These are phyloP conservation scores for Domatiomyces catenatus DNA, from an alignment of 2,329 filamentous ascomycete genomes.

Conservation along the genomic window DNA sequence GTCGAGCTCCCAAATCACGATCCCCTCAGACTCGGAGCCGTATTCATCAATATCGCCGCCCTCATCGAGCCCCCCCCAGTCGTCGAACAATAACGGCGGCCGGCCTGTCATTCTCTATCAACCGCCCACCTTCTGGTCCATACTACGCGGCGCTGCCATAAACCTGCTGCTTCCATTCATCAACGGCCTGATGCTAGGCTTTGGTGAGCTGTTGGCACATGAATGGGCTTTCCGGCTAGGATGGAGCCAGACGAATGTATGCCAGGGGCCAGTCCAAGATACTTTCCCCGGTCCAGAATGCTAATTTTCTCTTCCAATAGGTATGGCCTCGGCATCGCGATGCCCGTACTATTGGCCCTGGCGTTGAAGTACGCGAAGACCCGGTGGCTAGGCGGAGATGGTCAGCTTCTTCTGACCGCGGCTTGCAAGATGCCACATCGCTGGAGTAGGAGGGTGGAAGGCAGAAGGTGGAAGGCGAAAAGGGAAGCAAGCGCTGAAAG, in stretches of 20 bases:
- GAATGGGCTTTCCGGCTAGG: constrained; percentile 86
- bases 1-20: constrained; percentile 20
- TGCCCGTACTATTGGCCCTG: constrained; percentile 55
- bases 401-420: constrained; percentile 29
- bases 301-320: constrained; percentile 8
- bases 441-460: constrained; percentile 41
- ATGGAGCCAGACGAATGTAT: constrained; percentile 86
- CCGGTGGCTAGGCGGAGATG: constrained; percentile 39
- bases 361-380: constrained; percentile 63
- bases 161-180: constrained; percentile 91
- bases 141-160: constrained; percentile 79
- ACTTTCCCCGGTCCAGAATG: neutral
- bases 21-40: constrained; percentile 34
- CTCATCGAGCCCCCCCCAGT: constrained; percentile 26
- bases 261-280: constrained; percentile 19
- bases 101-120: constrained; percentile 70
- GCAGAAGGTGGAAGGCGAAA: too few relatives aligned
- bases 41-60: constrained; percentile 27
- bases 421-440: constrained; percentile 51
- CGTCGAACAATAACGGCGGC: constrained; percentile 19
- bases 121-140: constrained; percentile 71
- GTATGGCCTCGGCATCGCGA: constrained; percentile 13
- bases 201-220: constrained; percentile 91
- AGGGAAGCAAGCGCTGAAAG: too few relatives aligned
- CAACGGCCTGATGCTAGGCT: constrained; percentile 95